A percentile compares a stretch with the other conserved stretches of the same genome.
Evolutionary conservation across 2,329 filamentous ascomycete species (phyloP).

Genomic region (Dendryphion nanum): DNA sequence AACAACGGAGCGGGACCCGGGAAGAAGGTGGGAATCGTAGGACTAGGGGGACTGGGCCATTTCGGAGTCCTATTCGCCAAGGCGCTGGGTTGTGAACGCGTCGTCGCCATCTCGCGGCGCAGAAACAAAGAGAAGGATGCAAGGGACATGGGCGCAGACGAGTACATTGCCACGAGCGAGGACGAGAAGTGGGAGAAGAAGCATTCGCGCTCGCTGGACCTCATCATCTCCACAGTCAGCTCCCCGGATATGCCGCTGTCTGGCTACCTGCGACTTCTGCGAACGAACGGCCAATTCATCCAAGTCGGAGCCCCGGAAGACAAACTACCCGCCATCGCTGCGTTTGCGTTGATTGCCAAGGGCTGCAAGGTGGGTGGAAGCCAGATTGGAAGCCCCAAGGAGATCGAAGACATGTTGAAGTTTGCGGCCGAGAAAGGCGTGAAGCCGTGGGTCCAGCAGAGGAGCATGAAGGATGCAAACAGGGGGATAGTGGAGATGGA

Average conservation of each 20-base stretch:
- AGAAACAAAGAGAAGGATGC: slow-evolving; percentile 60
- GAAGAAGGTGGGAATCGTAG: slow-evolving; percentile 69
- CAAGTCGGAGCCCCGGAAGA: slow-evolving; percentile 68
- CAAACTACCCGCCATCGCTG: slow-evolving; percentile 53
- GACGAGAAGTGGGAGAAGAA: slow-evolving; percentile 61
- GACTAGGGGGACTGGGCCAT: slow-evolving; percentile 72
- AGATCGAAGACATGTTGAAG: slow-evolving; percentile 62
- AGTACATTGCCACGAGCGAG: slow-evolving; percentile 63
- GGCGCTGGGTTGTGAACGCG: slow-evolving; percentile 67
- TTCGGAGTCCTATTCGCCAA: slow-evolving; percentile 70
- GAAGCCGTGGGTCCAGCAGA: slow-evolving; percentile 62
- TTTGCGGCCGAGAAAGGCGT: slow-evolving; percentile 60
- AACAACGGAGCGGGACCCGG: slow-evolving; percentile 68
- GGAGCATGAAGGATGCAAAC: slow-evolving; percentile 56
- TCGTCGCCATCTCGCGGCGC: slow-evolving; percentile 64
- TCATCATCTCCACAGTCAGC: slow-evolving; percentile 61
- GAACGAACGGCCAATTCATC: slow-evolving; percentile 61
- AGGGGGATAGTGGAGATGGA: slow-evolving; percentile 58
- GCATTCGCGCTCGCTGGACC: slow-evolving; percentile 56
- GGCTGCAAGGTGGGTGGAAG: slow-evolving; percentile 47
- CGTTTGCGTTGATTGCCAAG: slow-evolving; percentile 59
- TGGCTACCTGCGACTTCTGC: slow-evolving; percentile 61
- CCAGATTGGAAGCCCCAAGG: slow-evolving; percentile 53
- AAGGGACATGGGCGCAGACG: slow-evolving; percentile 60
- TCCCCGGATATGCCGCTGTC: slow-evolving; percentile 61